Evolutionary conservation across 768 basidiomycete genomes (phyloP), one percentile per base, ranked within the genome.

Genomic region (Suillus ampliporus): DNA sequence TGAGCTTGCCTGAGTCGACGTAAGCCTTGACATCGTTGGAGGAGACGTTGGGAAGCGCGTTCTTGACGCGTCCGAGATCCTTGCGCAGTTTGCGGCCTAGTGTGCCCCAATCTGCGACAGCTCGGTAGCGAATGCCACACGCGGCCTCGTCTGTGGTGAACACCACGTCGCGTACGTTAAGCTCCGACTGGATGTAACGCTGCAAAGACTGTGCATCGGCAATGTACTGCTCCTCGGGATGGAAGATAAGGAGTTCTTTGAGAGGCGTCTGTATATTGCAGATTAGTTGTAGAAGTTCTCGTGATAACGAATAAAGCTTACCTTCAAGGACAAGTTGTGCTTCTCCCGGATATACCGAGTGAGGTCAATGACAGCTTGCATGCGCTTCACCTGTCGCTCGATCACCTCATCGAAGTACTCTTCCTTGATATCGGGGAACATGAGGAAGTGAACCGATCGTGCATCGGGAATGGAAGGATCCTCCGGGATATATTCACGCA

Each of bases 351-450:
- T 84, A 68, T 89, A 89, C 64, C 97, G 86, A 6, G 91, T 89
- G 66, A 99, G 81, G 57, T 98, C 95, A 67, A 99, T 99, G 74
- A 99, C 90, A 13, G 89, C 84, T 75, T 97, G 95, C 91, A 99
- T 95, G 11, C 95, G 87, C 76, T 91, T 86, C 26, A 99, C 94
- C 78, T 97, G 91, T 53, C 96, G 88, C 78, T 99, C 95, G 68
- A 99, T 95, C 69, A 89, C 89, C 21, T 80, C 86, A 75, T 99
- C 94, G 73, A 97, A 95, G 80, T 99, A 99, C 66, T 96, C 95
- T 68, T 92, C 89, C 73, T 95, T 95, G 57, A 95, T 90, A 44
- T 90, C 85, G 0, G 97, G 97, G 89, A 97, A 99, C 58, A 86
- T 84, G 64, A 99, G 75, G 84, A 99, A 99, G 79, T 99, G 97